Evolutionary conservation across 192 early-diverging fungal genomes (phyloP), one percentile per base, ranked within the genome.

Genomic region (Coemansia sp.): DNA sequence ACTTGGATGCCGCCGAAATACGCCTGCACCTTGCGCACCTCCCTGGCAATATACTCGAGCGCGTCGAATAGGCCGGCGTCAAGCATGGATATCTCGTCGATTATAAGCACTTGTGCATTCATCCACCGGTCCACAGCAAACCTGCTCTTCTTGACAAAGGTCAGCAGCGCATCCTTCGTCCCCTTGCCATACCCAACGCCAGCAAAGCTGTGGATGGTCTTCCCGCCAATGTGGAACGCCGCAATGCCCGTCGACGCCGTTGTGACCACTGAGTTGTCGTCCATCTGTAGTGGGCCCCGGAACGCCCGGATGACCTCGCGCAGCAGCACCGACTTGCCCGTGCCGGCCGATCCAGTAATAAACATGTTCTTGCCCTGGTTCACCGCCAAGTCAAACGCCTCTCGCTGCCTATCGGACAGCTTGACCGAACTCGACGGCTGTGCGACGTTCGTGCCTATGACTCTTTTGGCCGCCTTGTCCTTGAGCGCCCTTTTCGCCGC

Each of bases 1-100:
- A 93, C 71, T 61, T 94, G 93, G 35, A 94, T 87, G 1, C 92
- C 92, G 38, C 93, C 93, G 85, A 93, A 94, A 0, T 88, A 92
- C 32, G 47, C 24, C 4, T 45, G 58, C 19, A 41, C 74, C 4
- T 77, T 63, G 37, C 79, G 73, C n/a, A 91, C 24, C 19, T 40
- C 37, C 25, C 88, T 77, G 15, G 91, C 93, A 47, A 92, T 73
- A 9, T 59, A 57, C 65, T 94, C 91, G 5, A 94, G 64, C 4
- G 91, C 90, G 17, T 92, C 93, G 71, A 94, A 89, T 19, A 91
- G 76, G 1, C 60, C 81, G 1, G 73, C 88, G 56, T 94, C 93
- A 8, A 94, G 66, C 93, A 94, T 94, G 1, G 92, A 93, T 0
- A 86, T 73, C 77, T 94, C 93, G 73, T 94, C 93, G 54, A 94